Percentiles rank a stretch among this genome's conserved stretches.
phyloP scores from a whole-genome alignment of 345 rosid species.

The Mallotus nudiflorus region DNA sequence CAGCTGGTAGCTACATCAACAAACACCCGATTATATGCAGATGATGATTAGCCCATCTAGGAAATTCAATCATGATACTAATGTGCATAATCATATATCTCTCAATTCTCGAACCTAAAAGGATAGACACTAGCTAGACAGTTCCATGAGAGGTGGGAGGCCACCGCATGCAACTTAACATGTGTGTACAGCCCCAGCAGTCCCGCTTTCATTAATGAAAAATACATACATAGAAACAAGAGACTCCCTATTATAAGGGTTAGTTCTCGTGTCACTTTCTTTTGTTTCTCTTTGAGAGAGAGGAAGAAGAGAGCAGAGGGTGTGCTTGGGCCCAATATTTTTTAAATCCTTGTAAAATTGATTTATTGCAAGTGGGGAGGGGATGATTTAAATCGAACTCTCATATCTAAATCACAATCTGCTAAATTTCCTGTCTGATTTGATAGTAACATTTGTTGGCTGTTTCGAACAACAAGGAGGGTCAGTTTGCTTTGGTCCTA shows the following conservation, averaged over 20 bases:
- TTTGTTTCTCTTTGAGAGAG: slow-evolving; percentile 5
- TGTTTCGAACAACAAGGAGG: background rate
- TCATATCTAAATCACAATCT: slow-evolving; percentile 3
- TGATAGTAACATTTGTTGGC: slow-evolving; percentile 29
- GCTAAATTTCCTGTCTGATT: slow-evolving; percentile 13
- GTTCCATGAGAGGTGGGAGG: slow-evolving; percentile 14
- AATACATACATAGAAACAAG: background rate
- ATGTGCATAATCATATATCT: background rate
- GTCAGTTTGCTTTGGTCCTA: background rate
- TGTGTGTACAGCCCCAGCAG: background rate
- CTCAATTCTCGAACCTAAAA: background rate
- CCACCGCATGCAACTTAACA: slow-evolving; percentile 8
- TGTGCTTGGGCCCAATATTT: slow-evolving; percentile 11
- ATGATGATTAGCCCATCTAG: background rate
- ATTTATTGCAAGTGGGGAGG: slow-evolving; percentile 36
- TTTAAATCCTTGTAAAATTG: slow-evolving; percentile 8
- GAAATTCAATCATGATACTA: too few species aligned
- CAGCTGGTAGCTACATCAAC: background rate
- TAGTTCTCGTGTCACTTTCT: slow-evolving; percentile 44
- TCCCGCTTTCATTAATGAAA: too few species aligned
- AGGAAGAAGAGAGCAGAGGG: background rate
- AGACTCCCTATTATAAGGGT: slow-evolving; percentile 18
- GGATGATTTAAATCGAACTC: slow-evolving; percentile 15
- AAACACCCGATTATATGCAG: background rate
- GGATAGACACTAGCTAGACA: slow-evolving; percentile 7